Base-by-base conservation (phyloP, 345 rosid species). In the Populus euphratica region DNA sequence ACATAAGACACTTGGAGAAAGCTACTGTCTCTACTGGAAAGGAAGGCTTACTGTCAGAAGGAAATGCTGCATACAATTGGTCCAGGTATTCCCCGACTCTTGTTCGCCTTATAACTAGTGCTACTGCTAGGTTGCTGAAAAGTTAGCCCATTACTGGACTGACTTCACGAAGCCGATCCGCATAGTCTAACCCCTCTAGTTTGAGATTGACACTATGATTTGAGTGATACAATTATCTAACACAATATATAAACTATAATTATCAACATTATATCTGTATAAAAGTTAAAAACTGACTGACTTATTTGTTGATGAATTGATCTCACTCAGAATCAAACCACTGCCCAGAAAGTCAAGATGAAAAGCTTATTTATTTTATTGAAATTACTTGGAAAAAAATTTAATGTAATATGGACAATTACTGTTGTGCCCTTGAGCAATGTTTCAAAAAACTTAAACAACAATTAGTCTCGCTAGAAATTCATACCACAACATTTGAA, bases 21-120 rank as follows among this genome's bases (percentile, higher is more conserved):
- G 99, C 99, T 78, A 93, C 99, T 39, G 91, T 96, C 84, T 96
- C 99, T 74, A 96, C 99, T 1, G 99, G 99, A 81, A 96, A 96
- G 86, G 99, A 96, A 86, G 99, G 99, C 20, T 88, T 96, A 80
- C 85, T 96, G 25, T 89, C 98, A n/a, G 99, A 96, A 89, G 99
- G 99, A 85, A 96, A 96, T 84, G 89, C 99, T 49, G 94, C 99
- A 41, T 93, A 91, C 86, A 96, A 88, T 79, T 96, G 99, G 99
- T 96, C 99, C 81, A 92, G 99, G 99, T 96, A 77, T 79, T 67
- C 70, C 74, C 27, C 41, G 44, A 78, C 62, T 74, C 70, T 47
- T 43, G 39, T 81, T 71, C 71, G 72, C 75, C 11, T 73, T 65
- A 66, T 81, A 39, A n/a, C 31, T 80, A 5, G 13, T 70, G 18